Percentiles rank a stretch among this genome's conserved stretches.
phyloP scores from a whole-genome alignment of 805 yeast species.

The Candida jianshihensis region DNA sequence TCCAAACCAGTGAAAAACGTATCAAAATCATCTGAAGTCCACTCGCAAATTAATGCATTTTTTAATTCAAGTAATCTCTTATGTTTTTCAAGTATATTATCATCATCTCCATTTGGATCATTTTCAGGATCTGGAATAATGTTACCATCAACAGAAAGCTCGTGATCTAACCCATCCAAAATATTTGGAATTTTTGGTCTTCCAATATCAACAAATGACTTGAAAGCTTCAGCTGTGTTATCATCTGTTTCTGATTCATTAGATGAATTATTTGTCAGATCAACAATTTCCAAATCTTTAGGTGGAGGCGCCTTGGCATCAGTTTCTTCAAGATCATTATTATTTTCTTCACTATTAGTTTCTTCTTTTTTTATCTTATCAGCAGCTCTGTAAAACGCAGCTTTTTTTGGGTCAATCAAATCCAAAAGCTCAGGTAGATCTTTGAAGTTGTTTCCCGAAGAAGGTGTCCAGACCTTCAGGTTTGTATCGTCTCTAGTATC shows the following conservation, averaged over 20 bases:
- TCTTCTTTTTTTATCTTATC: slow-evolving; percentile 9
- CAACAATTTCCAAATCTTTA: background rate
- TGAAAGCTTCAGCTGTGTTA: background rate
- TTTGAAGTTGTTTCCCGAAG: slow-evolving; percentile 31
- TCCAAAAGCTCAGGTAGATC: slow-evolving; percentile 34
- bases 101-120: background rate
- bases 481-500: background rate
- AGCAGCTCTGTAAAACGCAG: slow-evolving; percentile 13
- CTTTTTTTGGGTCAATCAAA: slow-evolving; percentile 21
- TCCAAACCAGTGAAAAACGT: slow-evolving; percentile 45
- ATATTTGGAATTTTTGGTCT: too few relatives aligned
- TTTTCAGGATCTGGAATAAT: background rate
- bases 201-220: background rate
- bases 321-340: too few relatives aligned
- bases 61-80: slow-evolving; percentile 22
- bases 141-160: too few relatives aligned
- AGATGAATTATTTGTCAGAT: background rate
- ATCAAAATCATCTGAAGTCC: slow-evolving; percentile 45
- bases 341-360: too few relatives aligned
- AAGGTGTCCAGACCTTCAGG: slow-evolving; percentile 42
- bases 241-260: background rate
- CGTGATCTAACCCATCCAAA: too few relatives aligned
- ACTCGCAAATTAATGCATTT: slow-evolving; percentile 55
- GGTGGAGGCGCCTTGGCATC: background rate
- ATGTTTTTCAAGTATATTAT: too few relatives aligned